A percentile compares a stretch with the other conserved stretches of the same genome.
phyloP scores from a whole-genome alignment of 768 basidiomycete genomes.

The Termitomyces bulborhizus region DNA sequence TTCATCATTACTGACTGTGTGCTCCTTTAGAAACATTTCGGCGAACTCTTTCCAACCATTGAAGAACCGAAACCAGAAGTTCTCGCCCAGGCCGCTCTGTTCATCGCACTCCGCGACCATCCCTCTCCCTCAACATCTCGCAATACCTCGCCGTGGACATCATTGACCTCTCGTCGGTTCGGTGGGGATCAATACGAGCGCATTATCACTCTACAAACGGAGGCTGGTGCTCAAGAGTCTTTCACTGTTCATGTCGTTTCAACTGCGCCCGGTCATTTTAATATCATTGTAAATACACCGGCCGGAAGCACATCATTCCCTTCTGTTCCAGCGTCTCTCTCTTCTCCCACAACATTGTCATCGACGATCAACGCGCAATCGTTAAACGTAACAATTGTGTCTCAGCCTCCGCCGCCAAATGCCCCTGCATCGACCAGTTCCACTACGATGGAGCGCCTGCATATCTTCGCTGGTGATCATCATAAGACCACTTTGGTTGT shows the following conservation, averaged over 20 bases:
- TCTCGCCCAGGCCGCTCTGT: conserved; percentile 78
- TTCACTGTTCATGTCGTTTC: conserved; percentile 36
- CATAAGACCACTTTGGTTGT: conserved; percentile 59
- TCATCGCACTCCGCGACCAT: conserved; percentile 61
- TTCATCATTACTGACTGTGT: neutral
- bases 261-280: conserved; percentile 37
- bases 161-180: conserved; percentile 70
- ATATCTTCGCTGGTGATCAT: conserved; percentile 59
- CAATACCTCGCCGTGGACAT: conserved; percentile 56
- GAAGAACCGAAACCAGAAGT: conserved; percentile 52
- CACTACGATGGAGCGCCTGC: conserved; percentile 65
- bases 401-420: conserved; percentile 52
- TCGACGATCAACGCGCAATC: conserved; percentile 47
- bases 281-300: conserved; percentile 41
- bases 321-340: conserved; percentile 52
- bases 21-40: conserved; percentile 66
- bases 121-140: conserved; percentile 16
- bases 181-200: conserved; percentile 68
- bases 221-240: conserved; percentile 34
- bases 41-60: conserved; percentile 71
- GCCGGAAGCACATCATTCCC: conserved; percentile 30
- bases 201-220: conserved; percentile 54
- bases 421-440: conserved; percentile 49
- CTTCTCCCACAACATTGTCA: conserved; percentile 45
- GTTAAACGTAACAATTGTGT: conserved; percentile 62